Evolutionary conservation across 768 basidiomycete genomes (phyloP).

Genomic region (Boletus tomentosulus): DNA sequence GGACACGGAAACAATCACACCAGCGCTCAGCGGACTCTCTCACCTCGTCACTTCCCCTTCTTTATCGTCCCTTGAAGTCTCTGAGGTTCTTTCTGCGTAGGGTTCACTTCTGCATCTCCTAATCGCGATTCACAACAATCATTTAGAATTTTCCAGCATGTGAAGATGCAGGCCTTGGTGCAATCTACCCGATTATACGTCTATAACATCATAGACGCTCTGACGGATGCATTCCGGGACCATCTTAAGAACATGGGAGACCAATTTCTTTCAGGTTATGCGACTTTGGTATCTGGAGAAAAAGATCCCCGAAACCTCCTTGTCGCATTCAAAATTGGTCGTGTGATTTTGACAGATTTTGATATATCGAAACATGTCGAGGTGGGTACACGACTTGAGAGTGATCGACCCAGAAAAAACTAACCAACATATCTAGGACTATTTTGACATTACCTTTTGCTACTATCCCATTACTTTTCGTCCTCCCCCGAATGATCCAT

Average conservation of each 20-base stretch:
- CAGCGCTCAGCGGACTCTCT: conserved; percentile 72
- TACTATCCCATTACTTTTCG: conserved; percentile 98
- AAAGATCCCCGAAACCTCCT: conserved; percentile 96
- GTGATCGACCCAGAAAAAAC: neutral
- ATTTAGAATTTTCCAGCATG: conserved; percentile 65
- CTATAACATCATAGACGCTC: conserved; percentile 73
- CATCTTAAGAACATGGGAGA: conserved; percentile 71
- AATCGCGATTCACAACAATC: neutral
- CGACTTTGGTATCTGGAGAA: conserved; percentile 84
- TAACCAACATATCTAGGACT: conserved; percentile 45
- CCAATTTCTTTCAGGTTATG: conserved; percentile 72
- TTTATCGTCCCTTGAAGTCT: conserved; percentile 62
- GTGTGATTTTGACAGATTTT: conserved; percentile 86
- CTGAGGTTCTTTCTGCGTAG: conserved; percentile 56
- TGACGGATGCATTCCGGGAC: conserved; percentile 35
- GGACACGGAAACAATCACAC: conserved; percentile 79
- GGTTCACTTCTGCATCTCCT: conserved; percentile 22
- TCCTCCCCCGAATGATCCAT: conserved; percentile 90
- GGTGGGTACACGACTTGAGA: conserved; percentile 41
- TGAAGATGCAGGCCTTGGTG: conserved; percentile 77
- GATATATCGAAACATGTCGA: conserved; percentile 72
- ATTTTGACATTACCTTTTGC: conserved; percentile 95
- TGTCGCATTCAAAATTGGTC: conserved; percentile 81
- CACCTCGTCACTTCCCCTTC: conserved; percentile 59
- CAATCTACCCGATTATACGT: conserved; percentile 81